Evolutionary conservation across 2,329 filamentous ascomycete species (phyloP), one percentile per base, ranked within the genome.

Genomic region (Pseudomassariella vexata): DNA sequence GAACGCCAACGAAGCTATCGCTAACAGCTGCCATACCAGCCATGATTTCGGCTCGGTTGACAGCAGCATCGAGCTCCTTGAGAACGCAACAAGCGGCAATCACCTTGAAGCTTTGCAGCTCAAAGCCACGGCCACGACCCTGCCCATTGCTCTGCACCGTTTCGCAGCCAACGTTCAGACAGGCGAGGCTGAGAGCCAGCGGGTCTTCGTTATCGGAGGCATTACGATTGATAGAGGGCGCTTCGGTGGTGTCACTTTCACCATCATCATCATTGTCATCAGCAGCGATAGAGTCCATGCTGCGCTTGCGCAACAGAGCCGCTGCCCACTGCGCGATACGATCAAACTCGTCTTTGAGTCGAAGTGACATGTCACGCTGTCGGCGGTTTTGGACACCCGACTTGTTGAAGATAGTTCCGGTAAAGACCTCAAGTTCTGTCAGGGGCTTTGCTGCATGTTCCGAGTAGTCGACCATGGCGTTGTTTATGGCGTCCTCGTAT

Each of bases 361-460:
- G 68, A 28, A 62, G 53, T 2, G 70, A 74, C 2, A 59, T 56
- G 28, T 76, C 71, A 3, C 69, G 63, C 41, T 76, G 68, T 3
- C 68, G 63, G 8, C 56, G 54, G 1, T 64, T 71, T 48, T 72
- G 71, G 0, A 55, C 42, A 0, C 70, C 70, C 0, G 49, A 53
- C 38, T 63, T 68, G 49, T 69, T 74, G 24, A 73, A 50, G n/a
- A 76, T 65, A n/a, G 60, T 64, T 7, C 72, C 73, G 16, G 70
- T 70, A 32, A 75, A 74, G 0, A 71, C 68, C 37, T 76, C 73
- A 0, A 70, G 52, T 43, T 76, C 73, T 0, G 52, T 61, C 6
- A 76, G 52, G 0, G 55, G 52, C 12, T 50, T 49, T 6, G 57
- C 56, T 0, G 68, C 59, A 25, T 70, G 66, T 5, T 71, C 63